phyloP scores from a whole-genome alignment of 331 rosid genomes.

The Quercus tomentella region DNA sequence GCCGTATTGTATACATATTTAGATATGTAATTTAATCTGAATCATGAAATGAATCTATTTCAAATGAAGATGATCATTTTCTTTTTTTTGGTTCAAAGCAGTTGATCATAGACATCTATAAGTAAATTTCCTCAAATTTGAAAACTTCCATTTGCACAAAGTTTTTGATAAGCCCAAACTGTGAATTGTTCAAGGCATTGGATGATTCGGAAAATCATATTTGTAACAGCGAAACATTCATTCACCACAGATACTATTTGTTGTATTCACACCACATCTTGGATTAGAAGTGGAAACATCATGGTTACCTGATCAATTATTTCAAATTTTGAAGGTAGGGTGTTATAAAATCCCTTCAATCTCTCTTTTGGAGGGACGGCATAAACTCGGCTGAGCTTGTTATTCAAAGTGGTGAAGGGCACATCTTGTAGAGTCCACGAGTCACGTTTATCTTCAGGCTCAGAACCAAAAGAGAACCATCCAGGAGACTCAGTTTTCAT shows the following conservation, averaged over 20 bases:
- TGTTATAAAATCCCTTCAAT: constrained; percentile 59
- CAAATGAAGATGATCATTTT: too few species aligned
- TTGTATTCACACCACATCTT: neutral
- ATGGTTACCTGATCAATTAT: constrained; percentile 74
- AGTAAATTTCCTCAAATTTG: neutral
- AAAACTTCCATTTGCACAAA: neutral
- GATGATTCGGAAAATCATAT: neutral
- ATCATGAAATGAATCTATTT: too few species aligned
- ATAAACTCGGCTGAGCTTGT: constrained; percentile 82
- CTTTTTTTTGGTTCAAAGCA: neutral
- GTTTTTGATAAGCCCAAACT: too few species aligned
- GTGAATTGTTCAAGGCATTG: neutral
- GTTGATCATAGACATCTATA: neutral
- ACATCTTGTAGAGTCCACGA: constrained; percentile 66
- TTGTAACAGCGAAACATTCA: neutral
- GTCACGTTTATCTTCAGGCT: constrained; percentile 54
- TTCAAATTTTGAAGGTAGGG: constrained; percentile 89
- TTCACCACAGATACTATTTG: neutral
- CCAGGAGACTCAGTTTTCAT: constrained; percentile 43
- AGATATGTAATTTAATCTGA: too few species aligned
- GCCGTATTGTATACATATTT: too few species aligned
- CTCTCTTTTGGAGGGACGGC: constrained; percentile 84
- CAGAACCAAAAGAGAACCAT: constrained; percentile 60
- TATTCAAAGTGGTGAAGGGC: constrained; percentile 66
- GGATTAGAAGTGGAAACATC: neutral